These are phyloP conservation scores for Pelargonium australe DNA, from an alignment of 441 rosid genomes.

Conservation along the genomic window DNA sequence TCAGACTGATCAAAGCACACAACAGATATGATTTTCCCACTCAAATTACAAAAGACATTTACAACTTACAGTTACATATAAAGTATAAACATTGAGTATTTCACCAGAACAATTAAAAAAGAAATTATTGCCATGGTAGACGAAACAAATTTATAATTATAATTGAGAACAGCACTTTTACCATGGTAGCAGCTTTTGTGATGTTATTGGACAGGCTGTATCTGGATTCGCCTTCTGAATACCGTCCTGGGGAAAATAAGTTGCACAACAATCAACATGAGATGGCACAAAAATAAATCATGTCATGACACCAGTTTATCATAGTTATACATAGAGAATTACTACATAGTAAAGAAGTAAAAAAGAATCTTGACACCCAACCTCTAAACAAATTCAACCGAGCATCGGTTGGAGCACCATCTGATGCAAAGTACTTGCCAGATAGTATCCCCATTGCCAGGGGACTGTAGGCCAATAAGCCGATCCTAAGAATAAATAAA, in stretches of 20 bases:
- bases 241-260: constrained; percentile 37
- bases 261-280: constrained; percentile 3
- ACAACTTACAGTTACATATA: not conserved
- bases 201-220: constrained; percentile 36
- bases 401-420: constrained; percentile 43
- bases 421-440: constrained; percentile 50
- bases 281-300: not conserved
- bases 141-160: not conserved
- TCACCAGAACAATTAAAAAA: not conserved
- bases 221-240: constrained; percentile 55
- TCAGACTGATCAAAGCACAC: not conserved
- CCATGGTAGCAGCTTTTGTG: constrained; percentile 37
- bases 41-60: not conserved
- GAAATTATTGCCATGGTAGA: not conserved
- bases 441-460: constrained; percentile 67
- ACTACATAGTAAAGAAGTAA: constrained; percentile 9
- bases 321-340: not conserved
- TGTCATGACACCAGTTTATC: not conserved
- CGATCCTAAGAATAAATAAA: constrained; percentile 26
- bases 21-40: not conserved
- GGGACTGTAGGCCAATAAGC: constrained; percentile 57
- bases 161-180: constrained; percentile 18
- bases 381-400: constrained; percentile 56
- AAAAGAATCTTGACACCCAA: constrained; percentile 13
- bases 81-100: not conserved